Evolutionary conservation across 73 alveolate genomes (phyloP), one percentile per base, ranked within the genome.

Genomic region (Paramecium bursaria): DNA sequence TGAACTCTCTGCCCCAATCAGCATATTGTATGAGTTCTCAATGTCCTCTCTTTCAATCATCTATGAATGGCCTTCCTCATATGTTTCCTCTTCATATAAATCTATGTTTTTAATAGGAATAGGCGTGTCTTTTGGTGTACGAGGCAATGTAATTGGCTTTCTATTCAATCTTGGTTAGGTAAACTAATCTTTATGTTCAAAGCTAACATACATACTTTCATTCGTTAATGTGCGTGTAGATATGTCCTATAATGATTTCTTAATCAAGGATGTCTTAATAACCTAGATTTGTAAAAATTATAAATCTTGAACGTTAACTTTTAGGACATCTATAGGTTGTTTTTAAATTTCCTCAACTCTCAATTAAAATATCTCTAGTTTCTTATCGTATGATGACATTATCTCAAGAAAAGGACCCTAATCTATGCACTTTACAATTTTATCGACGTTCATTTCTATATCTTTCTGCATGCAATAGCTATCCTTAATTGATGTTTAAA

Each of bases 31-130:
- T 19, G 82, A 67, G 44, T 67, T 67, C 44, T 67, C 82, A 35
- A 67, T 42, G 22, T 67, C 82, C 1, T 67, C 82, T 67, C 82
- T 67, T 67, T 67, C 82, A 1, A 67, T 67, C 82, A 67, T 67
- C 21, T 67, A 67, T 2, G 82, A 67, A 67, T 67, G 53, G 6
- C 82, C 82, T 67, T 67, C 82, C 14, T 67, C 82, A 67, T 67
- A 67, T 39, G 17, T 67, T 15, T 57, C 29, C 17, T 26, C 50
- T n/a, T 25, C 31, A 57, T 57, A 67, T 14, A 67, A 47, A 15
- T 31, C 57, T 0, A 67, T 67, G 39, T 67, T 67, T n/a, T 42
- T 67, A 14, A 67, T 42, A 35, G 82, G 82, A 35, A 67, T 47
- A 39, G n/a, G 27, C 44, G 33, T 33, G 21, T 53, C 44, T 67